Percentiles rank a stretch among this genome's conserved stretches.
Evolutionary conservation across 2,329 filamentous ascomycete genomes (phyloP).

Genomic region (Allantophomopsis lycopodina): DNA sequence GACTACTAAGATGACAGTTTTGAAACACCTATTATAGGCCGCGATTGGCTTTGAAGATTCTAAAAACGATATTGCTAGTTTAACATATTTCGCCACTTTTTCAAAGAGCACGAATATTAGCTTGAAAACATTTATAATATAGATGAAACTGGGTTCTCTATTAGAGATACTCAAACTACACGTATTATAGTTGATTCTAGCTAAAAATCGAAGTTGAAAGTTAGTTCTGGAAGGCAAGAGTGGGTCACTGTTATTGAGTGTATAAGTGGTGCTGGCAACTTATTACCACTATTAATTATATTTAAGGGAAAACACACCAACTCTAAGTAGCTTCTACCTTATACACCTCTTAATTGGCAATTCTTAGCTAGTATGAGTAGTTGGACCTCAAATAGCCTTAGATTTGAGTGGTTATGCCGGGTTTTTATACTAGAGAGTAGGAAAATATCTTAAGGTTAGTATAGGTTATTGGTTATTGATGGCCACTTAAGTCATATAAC

Average conservation of each 20-base stretch:
- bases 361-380: background rate
- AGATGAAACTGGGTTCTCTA: no score
- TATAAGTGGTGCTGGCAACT: background rate
- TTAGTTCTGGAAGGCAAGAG: background rate
- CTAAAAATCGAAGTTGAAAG: background rate
- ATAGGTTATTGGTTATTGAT: background rate
- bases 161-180: no score
- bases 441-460: background rate
- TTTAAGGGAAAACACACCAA: conserved; percentile 1
- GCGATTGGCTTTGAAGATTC: no score
- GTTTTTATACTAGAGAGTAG: background rate
- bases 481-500: conserved; percentile 1
- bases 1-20: no score
- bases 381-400: background rate
- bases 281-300: background rate
- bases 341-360: background rate
- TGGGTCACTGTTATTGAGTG: conserved; percentile 1
- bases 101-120: no score
- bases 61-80: no score
- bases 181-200: background rate
- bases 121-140: no score
- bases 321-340: background rate
- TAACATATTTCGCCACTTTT: no score
- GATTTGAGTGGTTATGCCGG: background rate
- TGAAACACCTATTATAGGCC: no score